Conservation (phyloP, 352 stramenopile genomes). For the Aphanomyces astaci region DNA sequence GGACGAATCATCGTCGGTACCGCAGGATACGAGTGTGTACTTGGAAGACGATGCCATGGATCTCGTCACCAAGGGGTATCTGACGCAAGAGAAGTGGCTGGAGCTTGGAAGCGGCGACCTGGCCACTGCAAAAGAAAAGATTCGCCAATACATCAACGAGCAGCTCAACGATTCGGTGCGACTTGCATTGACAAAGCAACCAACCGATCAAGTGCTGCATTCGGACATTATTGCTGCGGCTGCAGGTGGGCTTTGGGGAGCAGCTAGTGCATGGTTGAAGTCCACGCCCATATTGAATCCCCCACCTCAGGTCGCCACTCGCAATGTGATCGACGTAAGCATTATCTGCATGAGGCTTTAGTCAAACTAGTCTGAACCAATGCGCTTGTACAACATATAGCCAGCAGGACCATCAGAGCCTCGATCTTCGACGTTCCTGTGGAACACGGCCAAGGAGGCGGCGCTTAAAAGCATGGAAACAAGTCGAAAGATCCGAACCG, state of each 20-base stretch:
- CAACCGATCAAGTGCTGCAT: constrained; percentile 14
- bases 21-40: neutral
- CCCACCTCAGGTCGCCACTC: too few relatives aligned
- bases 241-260: constrained; percentile 49
- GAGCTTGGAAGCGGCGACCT: neutral
- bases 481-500: constrained; percentile 44
- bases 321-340: too few relatives aligned
- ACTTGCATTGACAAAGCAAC: constrained; percentile 2
- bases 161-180: neutral
- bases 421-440: constrained; percentile 35
- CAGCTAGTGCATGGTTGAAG: constrained; percentile 59
- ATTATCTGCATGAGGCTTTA: too few relatives aligned
- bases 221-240: constrained; percentile 52
- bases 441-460: constrained; percentile 62
- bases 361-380: neutral
- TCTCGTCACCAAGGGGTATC: constrained; percentile 5
- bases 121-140: neutral
- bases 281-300: neutral
- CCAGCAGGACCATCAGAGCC: constrained; percentile 20
- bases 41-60: neutral
- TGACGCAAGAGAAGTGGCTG: neutral
- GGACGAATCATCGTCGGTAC: neutral
- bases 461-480: constrained; percentile 70
- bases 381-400: neutral
- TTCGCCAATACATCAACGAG: neutral